Conservation (phyloP, 1,139 yeast genomes). For the Candida gigantensis region DNA sequence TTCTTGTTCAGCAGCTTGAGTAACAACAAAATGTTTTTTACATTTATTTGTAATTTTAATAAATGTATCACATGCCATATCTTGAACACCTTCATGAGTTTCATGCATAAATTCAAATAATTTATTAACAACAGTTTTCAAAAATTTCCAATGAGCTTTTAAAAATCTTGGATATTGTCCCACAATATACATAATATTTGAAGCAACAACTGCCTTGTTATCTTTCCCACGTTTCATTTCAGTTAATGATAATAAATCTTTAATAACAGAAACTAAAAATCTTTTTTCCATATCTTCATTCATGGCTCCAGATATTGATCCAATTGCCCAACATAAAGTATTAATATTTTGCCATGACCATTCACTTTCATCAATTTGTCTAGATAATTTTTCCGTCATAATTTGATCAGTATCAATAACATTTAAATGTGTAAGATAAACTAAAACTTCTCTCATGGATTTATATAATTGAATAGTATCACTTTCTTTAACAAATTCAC, state of each 20-base stretch:
- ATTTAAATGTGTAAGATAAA: slow-evolving; percentile 91
- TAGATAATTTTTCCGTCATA: slow-evolving; percentile 86
- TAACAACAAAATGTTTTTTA: slow-evolving; percentile 90
- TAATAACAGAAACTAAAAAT: slow-evolving; percentile 88
- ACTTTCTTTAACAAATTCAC: slow-evolving; percentile 95
- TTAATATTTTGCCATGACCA: slow-evolving; percentile 99
- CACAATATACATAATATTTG: slow-evolving; percentile 97
- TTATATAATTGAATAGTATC: slow-evolving; percentile 95
- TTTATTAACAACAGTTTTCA: slow-evolving; percentile 93
- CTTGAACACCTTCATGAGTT: slow-evolving; percentile 99
- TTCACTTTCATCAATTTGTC: slow-evolving; percentile 93
- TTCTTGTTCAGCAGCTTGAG: slow-evolving; percentile 82
- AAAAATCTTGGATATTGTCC: slow-evolving; percentile 98
- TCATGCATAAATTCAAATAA: slow-evolving; percentile 98
- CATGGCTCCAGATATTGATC: slow-evolving; percentile 98
- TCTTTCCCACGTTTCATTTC: slow-evolving; percentile 97
- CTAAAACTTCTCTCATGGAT: slow-evolving; percentile 93
- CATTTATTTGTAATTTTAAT: slow-evolving; percentile 94
- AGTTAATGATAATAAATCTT: slow-evolving; percentile 85
- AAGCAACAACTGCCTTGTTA: slow-evolving; percentile 98
- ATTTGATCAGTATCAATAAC: slow-evolving; percentile 92
- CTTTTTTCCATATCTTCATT: slow-evolving; percentile 96
- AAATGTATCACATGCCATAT: slow-evolving; percentile 99
- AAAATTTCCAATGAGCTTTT: slow-evolving; percentile 97
- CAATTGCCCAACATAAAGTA: slow-evolving; percentile 99